Evolutionary conservation across 78 protist species (phyloP).

Genomic region (Cavenderia fasciculata): DNA sequence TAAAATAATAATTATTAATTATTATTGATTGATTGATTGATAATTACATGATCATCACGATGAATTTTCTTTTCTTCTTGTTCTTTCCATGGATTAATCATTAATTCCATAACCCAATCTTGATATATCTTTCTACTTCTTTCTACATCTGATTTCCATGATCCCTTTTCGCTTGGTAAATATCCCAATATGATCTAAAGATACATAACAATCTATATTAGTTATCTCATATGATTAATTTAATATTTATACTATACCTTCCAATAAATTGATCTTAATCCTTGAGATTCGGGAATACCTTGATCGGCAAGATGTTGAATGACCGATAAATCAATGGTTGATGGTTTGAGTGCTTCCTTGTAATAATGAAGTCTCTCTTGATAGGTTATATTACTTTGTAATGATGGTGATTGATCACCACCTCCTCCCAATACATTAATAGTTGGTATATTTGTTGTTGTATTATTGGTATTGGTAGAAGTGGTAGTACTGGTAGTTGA

Average conservation of each 20-base stretch:
- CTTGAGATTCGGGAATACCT: slow-evolving; percentile 81
- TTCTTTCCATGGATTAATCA: slow-evolving; percentile 56
- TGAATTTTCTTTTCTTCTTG: slow-evolving; percentile 26
- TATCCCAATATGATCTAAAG: slow-evolving; percentile 65
- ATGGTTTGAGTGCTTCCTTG: slow-evolving; percentile 59
- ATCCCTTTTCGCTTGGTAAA: slow-evolving; percentile 40
- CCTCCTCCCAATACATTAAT: no score
- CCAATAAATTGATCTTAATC: slow-evolving; percentile 80
- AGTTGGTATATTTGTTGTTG: no score
- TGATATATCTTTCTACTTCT: slow-evolving; percentile 44
- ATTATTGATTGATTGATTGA: neutral
- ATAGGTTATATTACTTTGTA: slow-evolving; percentile 16
- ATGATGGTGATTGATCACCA: neutral
- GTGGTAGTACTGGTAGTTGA: no score
- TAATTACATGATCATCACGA: slow-evolving; percentile 75
- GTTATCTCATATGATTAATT: neutral
- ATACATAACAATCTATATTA: neutral
- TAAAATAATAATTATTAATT: neutral
- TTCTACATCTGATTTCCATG: slow-evolving; percentile 23
- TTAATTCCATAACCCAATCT: slow-evolving; percentile 58
- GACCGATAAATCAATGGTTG: slow-evolving; percentile 20
- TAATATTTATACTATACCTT: slow-evolving; percentile 32
- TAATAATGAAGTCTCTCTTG: slow-evolving; percentile 69
- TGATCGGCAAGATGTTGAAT: slow-evolving; percentile 73
- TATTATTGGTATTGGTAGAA: no score